Evolutionary conservation across 345 rosid species (phyloP).

Genomic region (Cardamine occulta): DNA sequence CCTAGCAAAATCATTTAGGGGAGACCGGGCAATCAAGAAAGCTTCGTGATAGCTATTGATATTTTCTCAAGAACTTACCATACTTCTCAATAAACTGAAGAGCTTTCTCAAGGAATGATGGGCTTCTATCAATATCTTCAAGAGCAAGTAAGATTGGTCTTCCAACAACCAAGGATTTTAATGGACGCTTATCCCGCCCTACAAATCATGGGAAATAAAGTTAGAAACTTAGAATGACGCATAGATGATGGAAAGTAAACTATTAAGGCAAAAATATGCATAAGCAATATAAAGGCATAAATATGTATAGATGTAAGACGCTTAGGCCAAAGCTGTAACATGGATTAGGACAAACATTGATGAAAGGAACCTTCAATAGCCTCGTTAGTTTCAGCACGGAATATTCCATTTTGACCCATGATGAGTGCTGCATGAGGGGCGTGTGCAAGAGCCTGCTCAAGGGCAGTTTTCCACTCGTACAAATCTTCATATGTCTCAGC

Average conservation of each 20-base stretch:
- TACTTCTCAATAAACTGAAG: conserved; percentile 88
- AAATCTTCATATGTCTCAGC: conserved; percentile 96
- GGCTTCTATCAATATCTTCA: conserved; percentile 99
- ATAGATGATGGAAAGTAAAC: conserved; percentile 26
- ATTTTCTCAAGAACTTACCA: conserved; percentile 58
- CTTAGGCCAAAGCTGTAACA: conserved; percentile 23
- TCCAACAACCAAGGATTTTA: conserved; percentile 96
- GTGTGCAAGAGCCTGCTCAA: conserved; percentile 90
- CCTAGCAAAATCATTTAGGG: conserved; percentile 10
- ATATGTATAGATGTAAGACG: conserved; percentile 18
- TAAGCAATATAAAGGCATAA: conserved; percentile 19
- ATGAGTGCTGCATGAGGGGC: conserved; percentile 98
- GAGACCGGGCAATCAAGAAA: conserved; percentile 13
- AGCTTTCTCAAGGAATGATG: conserved; percentile 99
- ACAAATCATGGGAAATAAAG: conserved; percentile 21
- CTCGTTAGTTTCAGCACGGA: conserved; percentile 72
- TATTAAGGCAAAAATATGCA: conserved; percentile 11
- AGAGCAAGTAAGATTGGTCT: conserved; percentile 98
- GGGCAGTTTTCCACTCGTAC: conserved; percentile 92
- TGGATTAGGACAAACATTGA: conserved; percentile 60
- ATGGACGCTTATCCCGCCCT: conserved; percentile 95
- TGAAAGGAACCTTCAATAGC: conserved; percentile 79
- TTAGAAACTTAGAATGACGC: conserved; percentile 18
- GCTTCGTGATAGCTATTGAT: conserved; percentile 4
- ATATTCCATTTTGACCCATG: conserved; percentile 94